Percentiles rank a stretch among this genome's conserved stretches.
phyloP scores from a whole-genome alignment of 306 rosid species.

The Crataegus laevigata region DNA sequence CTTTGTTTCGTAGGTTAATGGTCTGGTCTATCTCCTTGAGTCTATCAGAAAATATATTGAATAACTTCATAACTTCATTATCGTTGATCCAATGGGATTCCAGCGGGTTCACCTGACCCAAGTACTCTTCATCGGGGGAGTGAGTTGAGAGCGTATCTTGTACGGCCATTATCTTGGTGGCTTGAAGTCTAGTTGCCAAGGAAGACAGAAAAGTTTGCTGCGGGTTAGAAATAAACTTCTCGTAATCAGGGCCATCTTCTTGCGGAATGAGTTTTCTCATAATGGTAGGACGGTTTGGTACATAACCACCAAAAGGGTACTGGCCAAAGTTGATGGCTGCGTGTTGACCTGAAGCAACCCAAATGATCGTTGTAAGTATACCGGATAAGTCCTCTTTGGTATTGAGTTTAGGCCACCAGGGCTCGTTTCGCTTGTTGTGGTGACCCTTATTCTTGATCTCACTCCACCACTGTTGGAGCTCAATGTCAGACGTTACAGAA shows the following conservation, averaged over 20 bases:
- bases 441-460: constrained; percentile 87
- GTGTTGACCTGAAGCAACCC: constrained; percentile 93
- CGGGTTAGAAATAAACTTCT: constrained; percentile 62
- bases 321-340: constrained; percentile 97
- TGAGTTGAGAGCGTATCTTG: constrained; percentile 88
- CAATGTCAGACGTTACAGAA: constrained; percentile 53
- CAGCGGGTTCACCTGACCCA: constrained; percentile 63
- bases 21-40: constrained; percentile 75
- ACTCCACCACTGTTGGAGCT: constrained; percentile 89
- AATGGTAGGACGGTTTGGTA: constrained; percentile 89
- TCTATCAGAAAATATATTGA: constrained; percentile 46
- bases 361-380: constrained; percentile 69
- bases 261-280: constrained; percentile 78
- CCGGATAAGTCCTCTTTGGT: constrained; percentile 59
- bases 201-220: constrained; percentile 65
- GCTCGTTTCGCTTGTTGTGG: constrained; percentile 62
- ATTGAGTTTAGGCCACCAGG: constrained; percentile 91
- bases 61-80: constrained; percentile 33
- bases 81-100: constrained; percentile 67
- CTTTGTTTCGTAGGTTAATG: constrained; percentile 60
- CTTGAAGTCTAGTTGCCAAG: constrained; percentile 91
- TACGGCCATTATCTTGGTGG: constrained; percentile 98
- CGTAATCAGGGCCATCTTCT: constrained; percentile 52
- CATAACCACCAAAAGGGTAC: constrained; percentile 93
- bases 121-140: constrained; percentile 93